Conservation (phyloP, 2,329 filamentous ascomycete genomes). For the Pseudopyrenochaeta lycopersici region DNA sequence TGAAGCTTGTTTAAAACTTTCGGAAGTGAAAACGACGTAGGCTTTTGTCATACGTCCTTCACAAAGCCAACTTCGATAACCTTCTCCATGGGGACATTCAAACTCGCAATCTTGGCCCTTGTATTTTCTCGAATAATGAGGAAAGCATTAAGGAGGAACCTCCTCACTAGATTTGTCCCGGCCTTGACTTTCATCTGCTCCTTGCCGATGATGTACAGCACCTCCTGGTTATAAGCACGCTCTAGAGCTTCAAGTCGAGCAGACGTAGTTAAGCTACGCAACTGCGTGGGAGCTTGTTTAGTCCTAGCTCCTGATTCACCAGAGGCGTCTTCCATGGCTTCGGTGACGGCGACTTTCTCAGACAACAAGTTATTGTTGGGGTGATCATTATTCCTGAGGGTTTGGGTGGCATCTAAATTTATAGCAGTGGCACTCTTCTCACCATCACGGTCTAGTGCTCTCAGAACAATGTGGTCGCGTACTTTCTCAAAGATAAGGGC, state of each 20-base stretch:
- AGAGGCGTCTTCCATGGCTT: too few relatives aligned
- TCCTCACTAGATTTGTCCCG: constrained; percentile 55
- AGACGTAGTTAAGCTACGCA: constrained; percentile 32
- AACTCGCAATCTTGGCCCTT: constrained; percentile 70
- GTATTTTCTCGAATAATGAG: constrained; percentile 73
- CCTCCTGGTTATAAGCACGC: constrained; percentile 56
- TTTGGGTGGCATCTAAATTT: not conserved
- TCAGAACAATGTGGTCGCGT: constrained; percentile 48
- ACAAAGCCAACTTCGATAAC: constrained; percentile 75
- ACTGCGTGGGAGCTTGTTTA: constrained; percentile 13
- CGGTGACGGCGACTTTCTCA: too few relatives aligned
- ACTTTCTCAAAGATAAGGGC: constrained; percentile 66
- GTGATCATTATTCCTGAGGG: too few relatives aligned
- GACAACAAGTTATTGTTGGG: too few relatives aligned
- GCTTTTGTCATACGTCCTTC: constrained; percentile 64
- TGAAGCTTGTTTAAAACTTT: too few relatives aligned
- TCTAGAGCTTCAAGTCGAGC: constrained; percentile 49
- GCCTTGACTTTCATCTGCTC: constrained; percentile 50
- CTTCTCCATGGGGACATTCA: constrained; percentile 67
- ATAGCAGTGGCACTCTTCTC: constrained; percentile 23
- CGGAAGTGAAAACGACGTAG: too few relatives aligned
- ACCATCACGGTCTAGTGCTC: constrained; percentile 38
- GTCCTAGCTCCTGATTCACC: constrained; percentile 5
- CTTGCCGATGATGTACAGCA: constrained; percentile 67
- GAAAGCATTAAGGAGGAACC: constrained; percentile 63